A percentile compares a stretch with the other conserved stretches of the same genome.
Conservation (phyloP, 768 basidiomycete species). For the Collybiopsis confluens region DNA sequence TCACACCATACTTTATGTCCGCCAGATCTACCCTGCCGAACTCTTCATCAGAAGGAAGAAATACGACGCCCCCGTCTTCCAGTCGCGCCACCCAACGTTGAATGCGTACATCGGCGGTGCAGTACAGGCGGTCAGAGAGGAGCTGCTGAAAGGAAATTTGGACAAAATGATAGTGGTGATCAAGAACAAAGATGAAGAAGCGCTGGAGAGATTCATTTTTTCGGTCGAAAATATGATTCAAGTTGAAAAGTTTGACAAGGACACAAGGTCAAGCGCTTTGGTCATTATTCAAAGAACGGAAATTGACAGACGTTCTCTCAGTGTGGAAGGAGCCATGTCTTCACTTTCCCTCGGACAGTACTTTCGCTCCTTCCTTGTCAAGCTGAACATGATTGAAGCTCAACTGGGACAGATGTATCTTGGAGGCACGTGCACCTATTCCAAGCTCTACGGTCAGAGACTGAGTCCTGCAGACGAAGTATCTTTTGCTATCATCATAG, state of each 20-base stretch:
- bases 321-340: slow-evolving; percentile 70
- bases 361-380: slow-evolving; percentile 80
- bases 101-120: slow-evolving; percentile 89
- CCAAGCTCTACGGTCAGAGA: not conserved
- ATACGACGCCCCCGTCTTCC: slow-evolving; percentile 87
- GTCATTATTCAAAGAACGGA: not conserved
- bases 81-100: slow-evolving; percentile 87
- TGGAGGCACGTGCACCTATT: slow-evolving; percentile 34
- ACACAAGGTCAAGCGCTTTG: slow-evolving; percentile 47
- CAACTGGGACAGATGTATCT: slow-evolving; percentile 58
- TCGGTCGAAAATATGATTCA: slow-evolving; percentile 79
- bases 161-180: slow-evolving; percentile 81
- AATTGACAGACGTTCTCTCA: slow-evolving; percentile 21
- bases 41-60: slow-evolving; percentile 86
- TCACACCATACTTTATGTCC: slow-evolving; percentile 87
- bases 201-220: slow-evolving; percentile 90
- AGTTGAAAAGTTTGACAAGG: slow-evolving; percentile 66
- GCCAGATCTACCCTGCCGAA: slow-evolving; percentile 86
- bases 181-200: slow-evolving; percentile 72
- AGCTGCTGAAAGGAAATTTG: slow-evolving; percentile 73
- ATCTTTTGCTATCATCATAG: slow-evolving; percentile 81
- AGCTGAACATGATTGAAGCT: slow-evolving; percentile 72
- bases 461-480: slow-evolving; percentile 45
- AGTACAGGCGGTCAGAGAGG: slow-evolving; percentile 75
- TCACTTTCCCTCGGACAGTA: slow-evolving; percentile 61